phyloP scores from a whole-genome alignment of 441 rosid genomes.

The Populus hybrid region DNA sequence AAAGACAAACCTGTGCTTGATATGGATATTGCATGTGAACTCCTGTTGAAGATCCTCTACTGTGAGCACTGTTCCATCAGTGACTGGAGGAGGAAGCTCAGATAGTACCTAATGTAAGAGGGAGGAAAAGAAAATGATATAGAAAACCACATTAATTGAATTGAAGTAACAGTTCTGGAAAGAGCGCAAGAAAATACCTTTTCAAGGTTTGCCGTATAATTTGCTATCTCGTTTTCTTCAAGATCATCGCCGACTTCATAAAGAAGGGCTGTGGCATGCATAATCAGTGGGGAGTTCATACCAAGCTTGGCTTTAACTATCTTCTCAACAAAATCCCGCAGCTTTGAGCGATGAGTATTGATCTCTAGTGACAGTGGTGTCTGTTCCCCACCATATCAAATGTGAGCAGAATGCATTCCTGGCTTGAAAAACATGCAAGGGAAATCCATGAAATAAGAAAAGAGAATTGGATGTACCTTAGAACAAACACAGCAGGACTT shows the following conservation, averaged over 20 bases:
- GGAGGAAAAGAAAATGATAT: neutral
- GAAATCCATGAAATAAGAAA: constrained; percentile 11
- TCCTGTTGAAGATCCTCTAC: constrained; percentile 95
- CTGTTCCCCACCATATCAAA: constrained; percentile 37
- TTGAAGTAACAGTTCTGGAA: neutral
- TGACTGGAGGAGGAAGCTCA: constrained; percentile 79
- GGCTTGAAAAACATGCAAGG: constrained; percentile 15
- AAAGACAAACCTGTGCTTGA: constrained; percentile 78
- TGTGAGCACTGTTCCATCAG: constrained; percentile 62
- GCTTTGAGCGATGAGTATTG: constrained; percentile 63
- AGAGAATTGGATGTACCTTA: constrained; percentile 45
- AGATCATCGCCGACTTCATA: constrained; percentile 99
- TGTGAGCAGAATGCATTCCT: constrained; percentile 16
- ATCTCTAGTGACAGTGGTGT: constrained; percentile 83
- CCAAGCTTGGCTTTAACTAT: constrained; percentile 93
- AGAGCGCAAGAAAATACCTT: constrained; percentile 45
- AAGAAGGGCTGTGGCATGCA: constrained; percentile 79
- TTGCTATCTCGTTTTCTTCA: constrained; percentile 68
- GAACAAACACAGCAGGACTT: constrained; percentile 94
- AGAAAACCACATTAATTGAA: neutral
- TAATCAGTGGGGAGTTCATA: constrained; percentile 82
- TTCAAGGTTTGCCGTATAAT: constrained; percentile 85
- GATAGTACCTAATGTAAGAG: constrained; percentile 49
- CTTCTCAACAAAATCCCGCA: constrained; percentile 90
- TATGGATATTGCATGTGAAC: constrained; percentile 69